Base-by-base conservation (phyloP, 495 filamentous ascomycete species). In the Daldinia grandis region DNA sequence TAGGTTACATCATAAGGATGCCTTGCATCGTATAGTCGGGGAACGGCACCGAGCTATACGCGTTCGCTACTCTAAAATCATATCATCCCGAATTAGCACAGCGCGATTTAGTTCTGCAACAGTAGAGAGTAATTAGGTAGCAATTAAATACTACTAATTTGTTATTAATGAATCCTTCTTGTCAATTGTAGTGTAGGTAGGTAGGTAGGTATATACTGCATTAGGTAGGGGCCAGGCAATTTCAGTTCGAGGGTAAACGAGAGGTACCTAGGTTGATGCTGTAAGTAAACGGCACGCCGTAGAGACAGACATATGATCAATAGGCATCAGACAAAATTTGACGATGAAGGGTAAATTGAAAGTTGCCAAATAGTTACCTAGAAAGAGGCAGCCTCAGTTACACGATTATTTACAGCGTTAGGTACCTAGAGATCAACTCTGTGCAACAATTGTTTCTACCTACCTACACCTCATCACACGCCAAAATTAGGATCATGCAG, bases 11-110 rank as follows among this genome's bases (percentile, higher is more conserved):
- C 35, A 53, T 47, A 53, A 47, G 60, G 59, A 64, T 68, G 51
- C 64, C 38, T 35, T 50, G 24, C 61, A 40, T 65, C 69, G 69
- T 72, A 72, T 72, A 72, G 12, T 64, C 60, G 17, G 61, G 56
- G 54, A 65, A 65, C 40, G 19, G 49, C 14, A 47, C 33, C 49
- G 30, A 64, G 17, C 33, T 53, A 60, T 62, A 65, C 56, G 61
- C 55, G 40, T 68, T 61, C 30, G 21, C 8, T 51, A 47, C 21
- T 57, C 38, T 50, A 28, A 47, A 8, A 63, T 64, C 60, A 64
- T 68, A 64, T 68, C 69, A 57, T 64, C 31, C 61, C 31, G 25
- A 30, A 30, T 53, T 53, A 65, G 69, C 33, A 60, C 59, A 62
- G 24, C 40, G 50, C 38, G 5, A 54, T 47, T 53, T 49, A 12